Conservation (phyloP, 179 eudicot genomes). For the Silene coronaria region DNA sequence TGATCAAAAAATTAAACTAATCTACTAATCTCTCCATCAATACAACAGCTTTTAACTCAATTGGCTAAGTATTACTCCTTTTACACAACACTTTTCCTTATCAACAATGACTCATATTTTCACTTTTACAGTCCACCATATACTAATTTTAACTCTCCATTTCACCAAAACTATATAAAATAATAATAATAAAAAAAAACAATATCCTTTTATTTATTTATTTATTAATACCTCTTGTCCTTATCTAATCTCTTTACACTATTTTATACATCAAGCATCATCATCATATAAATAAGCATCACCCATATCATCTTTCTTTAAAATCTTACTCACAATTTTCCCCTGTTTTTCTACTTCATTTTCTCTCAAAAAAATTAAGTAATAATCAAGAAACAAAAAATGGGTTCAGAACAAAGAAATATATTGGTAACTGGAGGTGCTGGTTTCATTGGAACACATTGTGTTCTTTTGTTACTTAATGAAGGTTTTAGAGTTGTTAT, state of each 20-base stretch:
- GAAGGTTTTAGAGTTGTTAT: constrained; percentile 64
- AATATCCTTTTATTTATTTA: no score
- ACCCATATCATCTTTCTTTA: not conserved
- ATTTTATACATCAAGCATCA: not conserved
- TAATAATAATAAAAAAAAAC: no score
- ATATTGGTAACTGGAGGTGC: constrained; percentile 92
- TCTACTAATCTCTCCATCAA: no score
- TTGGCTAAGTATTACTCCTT: no score
- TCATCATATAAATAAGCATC: constrained; percentile 3
- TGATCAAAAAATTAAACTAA: no score
- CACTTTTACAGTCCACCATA: not conserved
- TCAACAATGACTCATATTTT: not conserved
- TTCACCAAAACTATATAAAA: no score
- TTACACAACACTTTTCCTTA: not conserved
- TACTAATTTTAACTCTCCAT: not conserved
- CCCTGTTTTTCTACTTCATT: not conserved
- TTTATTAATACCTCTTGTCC: not conserved
- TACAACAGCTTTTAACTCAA: no score
- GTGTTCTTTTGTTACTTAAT: constrained; percentile 50
- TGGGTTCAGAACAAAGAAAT: constrained; percentile 32
- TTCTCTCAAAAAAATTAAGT: not conserved
- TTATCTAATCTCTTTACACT: constrained; percentile 9
- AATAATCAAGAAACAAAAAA: not conserved
- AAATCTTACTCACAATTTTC: not conserved
- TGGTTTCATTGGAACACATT: constrained; percentile 81